These are phyloP conservation scores for Aspergillus pseudonomiae DNA, from an alignment of 2,329 filamentous ascomycete species.

Conservation along the genomic window DNA sequence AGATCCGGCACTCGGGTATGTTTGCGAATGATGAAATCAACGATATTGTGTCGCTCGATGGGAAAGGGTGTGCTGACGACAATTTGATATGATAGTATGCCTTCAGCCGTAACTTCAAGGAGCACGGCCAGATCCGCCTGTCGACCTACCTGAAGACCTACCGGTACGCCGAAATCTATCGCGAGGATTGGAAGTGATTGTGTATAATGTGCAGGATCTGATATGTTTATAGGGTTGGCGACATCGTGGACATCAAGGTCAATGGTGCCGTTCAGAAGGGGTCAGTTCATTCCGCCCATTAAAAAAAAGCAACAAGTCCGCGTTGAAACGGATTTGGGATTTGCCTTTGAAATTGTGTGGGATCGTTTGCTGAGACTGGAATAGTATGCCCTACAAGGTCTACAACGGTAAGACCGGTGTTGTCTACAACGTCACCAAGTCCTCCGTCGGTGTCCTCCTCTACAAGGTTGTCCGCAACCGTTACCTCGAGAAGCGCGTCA, in stretches of 20 bases:
- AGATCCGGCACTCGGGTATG: constrained; percentile 81
- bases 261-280: constrained; percentile 99
- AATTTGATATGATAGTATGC: constrained; percentile 66
- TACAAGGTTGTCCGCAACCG: constrained; percentile 99
- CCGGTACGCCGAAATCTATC: constrained; percentile 61
- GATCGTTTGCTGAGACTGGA: constrained; percentile 32
- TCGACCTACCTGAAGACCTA: constrained; percentile 94
- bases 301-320: constrained; percentile 13
- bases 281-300: constrained; percentile 58
- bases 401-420: constrained; percentile 99
- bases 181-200: constrained; percentile 17
- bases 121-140: constrained; percentile 91
- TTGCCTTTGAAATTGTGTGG: constrained; percentile 14
- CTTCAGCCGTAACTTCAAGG: constrained; percentile 92
- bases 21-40: constrained; percentile 32
- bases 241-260: constrained; percentile 98
- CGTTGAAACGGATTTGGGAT: constrained; percentile 10
- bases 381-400: constrained; percentile 97
- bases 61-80: constrained; percentile 33
- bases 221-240: constrained; percentile 75
- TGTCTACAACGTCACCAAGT: constrained; percentile 99
- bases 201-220: constrained; percentile 42
- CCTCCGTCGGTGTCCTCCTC: constrained; percentile 96
- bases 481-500: constrained; percentile 99
- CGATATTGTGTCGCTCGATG: constrained; percentile 10